Percentiles rank a stretch among this genome's conserved stretches.
These are phyloP conservation scores for Rhamnella rubrinervis DNA, from an alignment of 331 rosid genomes.

Conservation along the genomic window DNA sequence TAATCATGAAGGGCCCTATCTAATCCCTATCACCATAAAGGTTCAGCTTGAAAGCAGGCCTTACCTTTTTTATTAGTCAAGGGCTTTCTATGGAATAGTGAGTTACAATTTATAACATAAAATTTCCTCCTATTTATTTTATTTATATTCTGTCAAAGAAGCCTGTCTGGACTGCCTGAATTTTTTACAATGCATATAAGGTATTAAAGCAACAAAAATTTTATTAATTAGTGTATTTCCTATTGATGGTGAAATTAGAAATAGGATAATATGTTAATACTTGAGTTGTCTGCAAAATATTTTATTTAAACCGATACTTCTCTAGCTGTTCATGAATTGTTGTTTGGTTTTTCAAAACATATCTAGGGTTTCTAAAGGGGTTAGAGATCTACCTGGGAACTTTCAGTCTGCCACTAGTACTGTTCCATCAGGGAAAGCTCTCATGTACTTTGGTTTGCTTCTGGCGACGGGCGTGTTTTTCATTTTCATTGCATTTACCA, in stretches of 20 bases:
- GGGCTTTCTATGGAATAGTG: too few species aligned
- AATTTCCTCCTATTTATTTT: neutral
- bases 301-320: neutral
- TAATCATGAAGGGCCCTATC: too few species aligned
- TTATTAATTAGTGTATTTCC: neutral
- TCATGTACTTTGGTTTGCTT: conserved; percentile 78
- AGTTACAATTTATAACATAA: neutral
- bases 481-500: conserved; percentile 80
- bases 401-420: conserved; percentile 80
- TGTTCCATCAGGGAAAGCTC: conserved; percentile 90
- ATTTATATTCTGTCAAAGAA: neutral
- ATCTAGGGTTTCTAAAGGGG: conserved; percentile 84
- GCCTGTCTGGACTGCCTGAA: neutral
- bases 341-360: conserved; percentile 17
- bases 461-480: conserved; percentile 85
- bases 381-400: conserved; percentile 86
- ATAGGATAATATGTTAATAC: neutral
- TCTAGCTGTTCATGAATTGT: conserved; percentile 6
- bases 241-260: neutral
- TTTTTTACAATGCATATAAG: neutral
- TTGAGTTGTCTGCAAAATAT: neutral
- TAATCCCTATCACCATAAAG: too few species aligned
- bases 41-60: too few species aligned
- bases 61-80: too few species aligned
- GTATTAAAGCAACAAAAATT: neutral